Evolutionary conservation across 2,329 filamentous ascomycete species (phyloP).

Genomic region (Trichophyton benhamiae): DNA sequence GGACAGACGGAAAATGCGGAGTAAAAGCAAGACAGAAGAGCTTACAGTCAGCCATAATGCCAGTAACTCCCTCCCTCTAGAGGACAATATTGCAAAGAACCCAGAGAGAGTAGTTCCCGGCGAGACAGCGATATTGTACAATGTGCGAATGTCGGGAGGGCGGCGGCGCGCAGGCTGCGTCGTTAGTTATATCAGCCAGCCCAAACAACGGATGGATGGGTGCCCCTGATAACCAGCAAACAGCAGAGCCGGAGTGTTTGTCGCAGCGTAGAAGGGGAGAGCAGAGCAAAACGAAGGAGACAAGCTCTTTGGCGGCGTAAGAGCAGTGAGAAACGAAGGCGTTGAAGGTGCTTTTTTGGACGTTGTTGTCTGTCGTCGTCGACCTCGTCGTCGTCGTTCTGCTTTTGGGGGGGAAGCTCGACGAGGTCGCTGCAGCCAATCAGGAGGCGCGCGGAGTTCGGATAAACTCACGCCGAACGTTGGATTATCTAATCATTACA

Average conservation of each 20-base stretch:
- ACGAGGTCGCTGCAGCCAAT: background rate
- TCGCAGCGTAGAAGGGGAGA: background rate
- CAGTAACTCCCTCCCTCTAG: background rate
- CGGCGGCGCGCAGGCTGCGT: background rate
- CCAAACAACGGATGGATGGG: background rate
- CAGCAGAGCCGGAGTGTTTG: background rate
- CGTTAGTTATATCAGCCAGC: background rate
- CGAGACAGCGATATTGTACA: background rate
- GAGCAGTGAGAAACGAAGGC: background rate
- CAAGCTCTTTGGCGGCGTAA: background rate
- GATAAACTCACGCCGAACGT: background rate
- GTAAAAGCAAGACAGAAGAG: background rate
- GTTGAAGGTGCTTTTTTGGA: background rate
- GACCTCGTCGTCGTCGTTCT: constrained; percentile 1
- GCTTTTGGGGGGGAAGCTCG: constrained; percentile 5
- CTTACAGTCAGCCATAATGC: constrained; percentile 4
- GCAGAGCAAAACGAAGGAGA: background rate
- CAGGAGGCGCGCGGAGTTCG: background rate
- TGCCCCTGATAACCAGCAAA: background rate
- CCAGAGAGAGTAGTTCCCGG: background rate
- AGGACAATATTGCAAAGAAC: background rate
- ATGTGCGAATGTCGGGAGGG: background rate
- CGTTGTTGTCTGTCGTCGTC: background rate
- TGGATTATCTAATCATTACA: background rate
- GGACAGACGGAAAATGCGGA: background rate